A percentile compares a stretch with the other conserved stretches of the same genome.
phyloP scores from a whole-genome alignment of 225 moss, liverwort and hornwort genomes.

The Polytrichum commune region DNA sequence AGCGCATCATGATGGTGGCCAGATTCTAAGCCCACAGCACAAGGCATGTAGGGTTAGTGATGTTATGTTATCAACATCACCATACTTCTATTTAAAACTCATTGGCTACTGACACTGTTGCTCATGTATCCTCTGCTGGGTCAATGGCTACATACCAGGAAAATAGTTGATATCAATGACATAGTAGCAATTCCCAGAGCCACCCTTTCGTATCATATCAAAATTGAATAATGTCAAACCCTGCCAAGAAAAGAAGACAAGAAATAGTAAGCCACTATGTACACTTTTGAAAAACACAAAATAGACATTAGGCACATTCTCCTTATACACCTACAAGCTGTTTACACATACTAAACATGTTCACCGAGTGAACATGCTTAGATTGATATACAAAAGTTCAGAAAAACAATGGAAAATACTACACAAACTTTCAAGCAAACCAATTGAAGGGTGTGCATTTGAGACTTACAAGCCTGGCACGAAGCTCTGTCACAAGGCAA shows the following conservation, averaged over 20 bases:
- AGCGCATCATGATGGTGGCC: no score
- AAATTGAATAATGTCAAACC: constrained; percentile 53
- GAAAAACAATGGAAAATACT: no score
- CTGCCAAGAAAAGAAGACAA: constrained; percentile 17
- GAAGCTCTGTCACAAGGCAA: constrained; percentile 45
- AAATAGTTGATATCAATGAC: constrained; percentile 63
- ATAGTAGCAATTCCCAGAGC: constrained; percentile 44
- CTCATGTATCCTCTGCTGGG: no score
- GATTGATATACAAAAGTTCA: no score
- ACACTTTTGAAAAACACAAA: neutral
- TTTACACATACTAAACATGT: no score
- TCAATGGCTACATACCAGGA: constrained; percentile 30
- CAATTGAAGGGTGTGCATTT: neutral
- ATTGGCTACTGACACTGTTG: no score
- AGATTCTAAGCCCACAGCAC: no score
- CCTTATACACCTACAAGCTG: constrained; percentile 1
- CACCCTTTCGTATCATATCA: constrained; percentile 53
- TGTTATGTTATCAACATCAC: neutral
- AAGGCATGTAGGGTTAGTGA: neutral
- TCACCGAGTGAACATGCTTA: no score
- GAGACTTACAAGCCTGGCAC: constrained; percentile 35
- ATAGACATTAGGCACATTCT: neutral
- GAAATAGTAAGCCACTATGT: constrained; percentile 3
- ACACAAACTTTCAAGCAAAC: no score
- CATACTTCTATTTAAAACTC: neutral